phyloP scores from a whole-genome alignment of 805 yeast genomes.

The Cyberlindnera veronae region DNA sequence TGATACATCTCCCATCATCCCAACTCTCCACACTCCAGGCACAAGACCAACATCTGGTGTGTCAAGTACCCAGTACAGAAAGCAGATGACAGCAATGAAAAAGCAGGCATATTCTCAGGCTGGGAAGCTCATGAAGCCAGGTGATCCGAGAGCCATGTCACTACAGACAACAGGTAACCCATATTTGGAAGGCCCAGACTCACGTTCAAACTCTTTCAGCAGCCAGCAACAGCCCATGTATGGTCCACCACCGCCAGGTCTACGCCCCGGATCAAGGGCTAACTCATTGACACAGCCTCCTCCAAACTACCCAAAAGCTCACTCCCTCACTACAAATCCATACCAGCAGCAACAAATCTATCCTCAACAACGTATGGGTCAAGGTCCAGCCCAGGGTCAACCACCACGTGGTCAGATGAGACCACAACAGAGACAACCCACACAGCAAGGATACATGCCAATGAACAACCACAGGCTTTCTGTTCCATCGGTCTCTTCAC shows the following conservation, averaged over 20 bases:
- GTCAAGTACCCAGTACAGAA: slow-evolving; percentile 62
- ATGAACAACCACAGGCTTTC: slow-evolving; percentile 15
- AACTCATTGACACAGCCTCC: slow-evolving; percentile 16
- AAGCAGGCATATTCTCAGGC: slow-evolving; percentile 49
- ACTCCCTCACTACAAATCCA: slow-evolving; percentile 23
- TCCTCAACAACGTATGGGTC: slow-evolving; percentile 6
- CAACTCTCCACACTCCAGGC: slow-evolving; percentile 48
- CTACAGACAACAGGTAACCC: slow-evolving; percentile 29
- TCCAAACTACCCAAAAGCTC: slow-evolving; percentile 16
- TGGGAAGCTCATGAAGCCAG: slow-evolving; percentile 31
- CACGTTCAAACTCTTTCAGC: slow-evolving; percentile 36
- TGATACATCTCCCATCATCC: slow-evolving; percentile 74
- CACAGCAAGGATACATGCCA: too few relatives aligned
- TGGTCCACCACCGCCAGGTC: background rate
- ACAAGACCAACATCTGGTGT: slow-evolving; percentile 27
- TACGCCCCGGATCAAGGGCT: slow-evolving; percentile 15
- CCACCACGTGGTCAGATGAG: slow-evolving; percentile 2
- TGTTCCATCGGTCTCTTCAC: slow-evolving; percentile 19
- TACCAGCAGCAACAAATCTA: slow-evolving; percentile 13
- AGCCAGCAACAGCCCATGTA: slow-evolving; percentile 27
- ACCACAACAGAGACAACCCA: slow-evolving; percentile 8
- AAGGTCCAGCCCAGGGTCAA: background rate
- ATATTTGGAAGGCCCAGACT: slow-evolving; percentile 14
- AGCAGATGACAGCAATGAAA: slow-evolving; percentile 64
- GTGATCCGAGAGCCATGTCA: slow-evolving; percentile 46